phyloP scores from a whole-genome alignment of 2,329 filamentous ascomycete genomes.

The Aspergillus sp. region DNA sequence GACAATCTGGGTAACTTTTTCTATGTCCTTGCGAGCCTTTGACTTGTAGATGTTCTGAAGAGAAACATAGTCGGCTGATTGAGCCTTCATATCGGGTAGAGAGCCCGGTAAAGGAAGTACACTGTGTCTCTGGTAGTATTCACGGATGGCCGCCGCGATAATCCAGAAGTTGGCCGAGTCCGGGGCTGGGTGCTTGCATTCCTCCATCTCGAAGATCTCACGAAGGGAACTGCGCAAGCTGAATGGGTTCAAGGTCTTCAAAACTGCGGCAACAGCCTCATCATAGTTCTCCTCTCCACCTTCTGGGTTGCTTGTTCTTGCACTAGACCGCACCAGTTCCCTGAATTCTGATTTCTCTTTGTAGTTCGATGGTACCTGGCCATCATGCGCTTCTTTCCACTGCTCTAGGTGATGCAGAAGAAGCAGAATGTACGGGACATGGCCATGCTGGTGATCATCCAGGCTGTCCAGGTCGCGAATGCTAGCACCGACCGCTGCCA shows the following conservation, averaged over 20 bases:
- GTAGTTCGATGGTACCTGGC: slow-evolving; percentile 70
- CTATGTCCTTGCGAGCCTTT: slow-evolving; percentile 77
- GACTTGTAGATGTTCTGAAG: slow-evolving; percentile 91
- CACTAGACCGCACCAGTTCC: slow-evolving; percentile 65
- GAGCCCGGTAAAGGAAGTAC: slow-evolving; percentile 81
- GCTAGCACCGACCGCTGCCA: slow-evolving; percentile 65
- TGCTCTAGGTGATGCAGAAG: slow-evolving; percentile 77
- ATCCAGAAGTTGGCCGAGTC: slow-evolving; percentile 77
- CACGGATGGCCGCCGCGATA: slow-evolving; percentile 75
- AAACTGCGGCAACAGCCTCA: slow-evolving; percentile 81
- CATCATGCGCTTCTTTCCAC: slow-evolving; percentile 74
- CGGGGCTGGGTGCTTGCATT: slow-evolving; percentile 51
- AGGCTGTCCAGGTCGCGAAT: slow-evolving; percentile 70
- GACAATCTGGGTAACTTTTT: slow-evolving; percentile 70
- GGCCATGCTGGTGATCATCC: slow-evolving; percentile 80
- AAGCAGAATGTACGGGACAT: slow-evolving; percentile 83
- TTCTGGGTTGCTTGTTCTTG: slow-evolving; percentile 73
- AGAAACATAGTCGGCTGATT: slow-evolving; percentile 83
- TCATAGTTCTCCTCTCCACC: slow-evolving; percentile 97
- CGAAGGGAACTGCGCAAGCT: slow-evolving; percentile 69
- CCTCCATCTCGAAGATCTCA: slow-evolving; percentile 75
- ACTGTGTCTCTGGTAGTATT: slow-evolving; percentile 73
- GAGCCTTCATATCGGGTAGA: slow-evolving; percentile 96
- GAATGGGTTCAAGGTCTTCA: slow-evolving; percentile 77
- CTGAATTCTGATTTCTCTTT: slow-evolving; percentile 85